Evolutionary conservation across 2,329 filamentous ascomycete species (phyloP), one percentile per base, ranked within the genome.

Genomic region (Xylariaceae sp.): DNA sequence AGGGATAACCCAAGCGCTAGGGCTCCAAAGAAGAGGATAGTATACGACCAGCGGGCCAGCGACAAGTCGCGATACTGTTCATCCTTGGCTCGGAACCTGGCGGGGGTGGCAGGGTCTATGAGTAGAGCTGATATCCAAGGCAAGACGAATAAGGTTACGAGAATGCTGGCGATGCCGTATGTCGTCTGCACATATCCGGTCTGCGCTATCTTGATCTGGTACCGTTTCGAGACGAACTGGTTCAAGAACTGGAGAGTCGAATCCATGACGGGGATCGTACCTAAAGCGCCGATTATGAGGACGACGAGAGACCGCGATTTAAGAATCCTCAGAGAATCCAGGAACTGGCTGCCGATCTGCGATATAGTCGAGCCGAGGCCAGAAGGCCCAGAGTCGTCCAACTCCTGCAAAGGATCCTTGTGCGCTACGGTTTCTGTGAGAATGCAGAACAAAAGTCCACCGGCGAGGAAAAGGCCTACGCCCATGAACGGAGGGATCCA

Each of bases 191-290:
- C 55, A 49, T 70, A 70, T n/a, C 68, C 68, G 9, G 64, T 67
- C 39, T 65, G 54, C 18, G 58, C 54, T 12, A 70, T 62, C 16
- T 57, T 56, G 26, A 68, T 64, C 22, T 47, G 40, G 53, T 68
- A 70, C 3, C 68, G 61, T 55, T 65, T 68, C 9, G 68, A 70
- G 16, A 66, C 49, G 51, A 68, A 70, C 47, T 68, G 66, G 7
- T 61, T 61, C 59, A 70, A 56, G 54, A 67, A 66, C 30, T 56
- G 45, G 13, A 61, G 39, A 1, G 63, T 64, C 8, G 58, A 51
- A 18, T 53, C 51, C 8, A 56, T 12, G 32, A 65, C 47, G 1
- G 65, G 64, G 16, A 53, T 49, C 1, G 60, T 47, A 41, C 45
- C 59, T 1, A 67, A 40, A n/a, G 48, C 37, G 5, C 57, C 58